phyloP scores from a whole-genome alignment of 1,284 basidiomycete genomes.

The Moniliella sp. region DNA sequence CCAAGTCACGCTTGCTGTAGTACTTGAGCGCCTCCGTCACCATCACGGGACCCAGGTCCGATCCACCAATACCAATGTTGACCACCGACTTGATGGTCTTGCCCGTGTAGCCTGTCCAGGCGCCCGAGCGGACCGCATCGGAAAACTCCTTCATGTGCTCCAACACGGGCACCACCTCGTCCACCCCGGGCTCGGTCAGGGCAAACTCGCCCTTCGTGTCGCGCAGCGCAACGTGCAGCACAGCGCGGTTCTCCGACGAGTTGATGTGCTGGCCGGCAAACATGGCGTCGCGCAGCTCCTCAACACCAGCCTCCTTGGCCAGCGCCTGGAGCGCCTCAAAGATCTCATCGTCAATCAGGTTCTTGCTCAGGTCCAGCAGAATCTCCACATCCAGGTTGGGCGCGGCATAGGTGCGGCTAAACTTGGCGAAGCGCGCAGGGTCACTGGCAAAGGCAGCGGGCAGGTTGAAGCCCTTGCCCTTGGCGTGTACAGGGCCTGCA shows the following conservation, averaged over 20 bases:
- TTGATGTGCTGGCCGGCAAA: slow-evolving; percentile 91
- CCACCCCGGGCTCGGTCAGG: slow-evolving; percentile 57
- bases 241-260: slow-evolving; percentile 85
- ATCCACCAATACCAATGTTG: slow-evolving; percentile 96
- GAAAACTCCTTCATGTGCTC: slow-evolving; percentile 78
- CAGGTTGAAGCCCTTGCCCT: slow-evolving; percentile 55
- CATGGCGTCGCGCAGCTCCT: slow-evolving; percentile 72
- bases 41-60: slow-evolving; percentile 94
- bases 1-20: slow-evolving; percentile 72
- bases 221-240: slow-evolving; percentile 78
- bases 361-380: slow-evolving; percentile 89
- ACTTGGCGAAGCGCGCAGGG: slow-evolving; percentile 64
- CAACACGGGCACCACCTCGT: slow-evolving; percentile 63
- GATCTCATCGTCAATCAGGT: slow-evolving; percentile 71
- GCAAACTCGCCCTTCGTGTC: slow-evolving; percentile 48
- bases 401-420: slow-evolving; percentile 53
- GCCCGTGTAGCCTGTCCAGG: slow-evolving; percentile 90
- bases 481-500: slow-evolving; percentile 58
- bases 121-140: slow-evolving; percentile 59
- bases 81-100: slow-evolving; percentile 84
- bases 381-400: slow-evolving; percentile 56
- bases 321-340: slow-evolving; percentile 49
- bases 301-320: slow-evolving; percentile 69
- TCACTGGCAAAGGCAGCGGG: slow-evolving; percentile 77
- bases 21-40: slow-evolving; percentile 86